These are phyloP conservation scores for Arthrobotrys sinensis DNA, from an alignment of 2,329 filamentous ascomycete genomes.

Conservation along the genomic window DNA sequence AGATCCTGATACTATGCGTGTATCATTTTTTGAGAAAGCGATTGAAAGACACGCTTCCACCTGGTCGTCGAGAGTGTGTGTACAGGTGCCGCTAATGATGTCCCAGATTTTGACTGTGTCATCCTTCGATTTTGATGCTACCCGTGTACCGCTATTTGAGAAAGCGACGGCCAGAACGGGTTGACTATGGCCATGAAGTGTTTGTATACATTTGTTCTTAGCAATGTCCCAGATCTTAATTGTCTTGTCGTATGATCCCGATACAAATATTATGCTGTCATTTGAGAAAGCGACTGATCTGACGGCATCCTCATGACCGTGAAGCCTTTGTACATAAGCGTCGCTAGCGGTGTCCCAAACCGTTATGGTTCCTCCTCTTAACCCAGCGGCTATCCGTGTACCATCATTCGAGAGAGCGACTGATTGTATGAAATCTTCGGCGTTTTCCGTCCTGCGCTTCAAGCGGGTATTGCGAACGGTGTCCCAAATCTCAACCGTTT, in stretches of 20 bases:
- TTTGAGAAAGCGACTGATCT: constrained; percentile 9
- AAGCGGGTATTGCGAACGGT: too few species aligned
- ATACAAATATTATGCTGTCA: constrained; percentile 18
- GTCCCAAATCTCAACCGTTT: too few species aligned
- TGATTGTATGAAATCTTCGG: background rate
- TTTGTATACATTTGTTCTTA: too few species aligned
- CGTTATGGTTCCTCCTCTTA: constrained; percentile 25
- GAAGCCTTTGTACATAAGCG: too few species aligned
- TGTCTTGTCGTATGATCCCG: constrained; percentile 37
- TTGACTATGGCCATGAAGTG: too few species aligned
- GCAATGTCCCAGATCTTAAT: constrained; percentile 55
- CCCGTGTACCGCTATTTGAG: constrained; percentile 5
- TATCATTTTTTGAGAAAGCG: constrained; percentile 15
- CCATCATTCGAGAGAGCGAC: constrained; percentile 7
- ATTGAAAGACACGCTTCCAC: too few species aligned
- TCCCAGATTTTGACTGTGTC: constrained; percentile 34
- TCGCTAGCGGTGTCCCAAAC: constrained; percentile 35
- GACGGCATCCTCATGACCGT: too few species aligned
- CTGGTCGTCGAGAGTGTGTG: background rate
- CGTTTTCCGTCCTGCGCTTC: too few species aligned
- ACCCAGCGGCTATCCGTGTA: constrained; percentile 40
- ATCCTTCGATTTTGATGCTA: constrained; percentile 6
- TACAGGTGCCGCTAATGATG: background rate
- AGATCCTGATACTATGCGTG: background rate
- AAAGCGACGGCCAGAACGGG: constrained; percentile 16